Evolutionary conservation across 2,329 filamentous ascomycete species (phyloP).

Genomic region (Colletotrichum cuscutae): DNA sequence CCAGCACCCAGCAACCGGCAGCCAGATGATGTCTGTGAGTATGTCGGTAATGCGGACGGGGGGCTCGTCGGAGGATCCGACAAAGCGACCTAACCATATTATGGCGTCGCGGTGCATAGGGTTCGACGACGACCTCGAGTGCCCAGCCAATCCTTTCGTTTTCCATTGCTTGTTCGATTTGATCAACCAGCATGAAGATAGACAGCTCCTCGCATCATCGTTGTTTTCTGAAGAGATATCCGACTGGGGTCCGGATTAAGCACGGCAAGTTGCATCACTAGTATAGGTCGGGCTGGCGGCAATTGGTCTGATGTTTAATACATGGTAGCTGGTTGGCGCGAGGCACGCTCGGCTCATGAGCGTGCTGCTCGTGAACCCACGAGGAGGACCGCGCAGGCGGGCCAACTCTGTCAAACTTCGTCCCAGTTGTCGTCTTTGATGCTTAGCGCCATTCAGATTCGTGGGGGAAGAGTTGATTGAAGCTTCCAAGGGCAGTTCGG

Average conservation of each 20-base stretch:
- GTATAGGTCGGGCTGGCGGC: not conserved
- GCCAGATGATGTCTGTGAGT: constrained; percentile 14
- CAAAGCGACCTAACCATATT: not conserved
- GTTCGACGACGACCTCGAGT: not conserved
- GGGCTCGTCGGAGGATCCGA: constrained; percentile 24
- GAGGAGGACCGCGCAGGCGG: not conserved
- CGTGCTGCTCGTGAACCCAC: not conserved
- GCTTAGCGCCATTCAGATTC: too few species aligned
- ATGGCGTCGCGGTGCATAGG: not conserved
- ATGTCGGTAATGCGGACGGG: constrained; percentile 23
- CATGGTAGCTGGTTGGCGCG: constrained; percentile 14
- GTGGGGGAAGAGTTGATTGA: too few species aligned
- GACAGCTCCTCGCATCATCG: not conserved
- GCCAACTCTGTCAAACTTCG: not conserved
- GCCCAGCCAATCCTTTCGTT: not conserved
- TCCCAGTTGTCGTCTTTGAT: not conserved
- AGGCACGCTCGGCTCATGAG: not conserved
- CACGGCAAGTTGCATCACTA: constrained; percentile 23
- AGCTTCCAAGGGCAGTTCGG: not conserved
- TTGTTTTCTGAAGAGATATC: not conserved
- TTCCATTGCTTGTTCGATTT: not conserved
- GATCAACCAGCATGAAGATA: not conserved
- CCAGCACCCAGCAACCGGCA: constrained; percentile 29
- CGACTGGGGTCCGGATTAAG: constrained; percentile 5
- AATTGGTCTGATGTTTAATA: constrained; percentile 25